Conservation (phyloP, 2,329 filamentous ascomycete genomes). For the Diaporthe ampelina region DNA sequence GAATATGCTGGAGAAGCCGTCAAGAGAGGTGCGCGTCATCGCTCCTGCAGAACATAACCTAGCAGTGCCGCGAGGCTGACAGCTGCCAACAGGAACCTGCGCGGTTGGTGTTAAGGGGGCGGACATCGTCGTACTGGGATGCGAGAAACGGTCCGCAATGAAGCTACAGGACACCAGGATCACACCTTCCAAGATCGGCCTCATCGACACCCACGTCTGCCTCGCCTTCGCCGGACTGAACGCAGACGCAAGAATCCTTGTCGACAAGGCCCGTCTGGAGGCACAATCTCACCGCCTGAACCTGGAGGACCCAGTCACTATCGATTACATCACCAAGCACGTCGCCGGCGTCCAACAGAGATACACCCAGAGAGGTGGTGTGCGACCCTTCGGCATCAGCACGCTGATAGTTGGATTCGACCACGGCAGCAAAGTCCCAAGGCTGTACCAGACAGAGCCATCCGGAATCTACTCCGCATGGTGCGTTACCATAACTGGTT, state of each 20-base stretch:
- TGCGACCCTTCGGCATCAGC: constrained; percentile 98
- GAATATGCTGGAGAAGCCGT: constrained; percentile 99
- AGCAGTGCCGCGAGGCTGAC: constrained; percentile 21
- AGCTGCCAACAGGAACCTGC: constrained; percentile 80
- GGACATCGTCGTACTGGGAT: constrained; percentile 95
- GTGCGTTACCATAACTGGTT: constrained; percentile 65
- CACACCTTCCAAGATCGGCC: constrained; percentile 97
- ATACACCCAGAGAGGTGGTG: constrained; percentile 98
- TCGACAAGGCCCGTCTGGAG: constrained; percentile 98
- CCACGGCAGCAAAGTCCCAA: constrained; percentile 87
- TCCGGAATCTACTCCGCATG: constrained; percentile 99
- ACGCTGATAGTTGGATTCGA: constrained; percentile 99
- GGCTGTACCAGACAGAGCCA: constrained; percentile 98
- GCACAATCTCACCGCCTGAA: constrained; percentile 97
- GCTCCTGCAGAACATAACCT: not conserved
- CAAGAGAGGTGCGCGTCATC: constrained; percentile 81
- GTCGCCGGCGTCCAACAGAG: constrained; percentile 97
- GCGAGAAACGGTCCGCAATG: constrained; percentile 99
- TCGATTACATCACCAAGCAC: constrained; percentile 99
- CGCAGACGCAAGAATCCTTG: constrained; percentile 95
- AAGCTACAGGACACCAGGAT: constrained; percentile 99
- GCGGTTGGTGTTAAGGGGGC: constrained; percentile 96
- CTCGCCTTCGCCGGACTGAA: constrained; percentile 98
- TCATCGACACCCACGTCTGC: constrained; percentile 95
- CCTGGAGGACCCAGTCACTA: constrained; percentile 95